Evolutionary conservation across 352 stramenopile genomes (phyloP).

Genomic region (Pythium myriotylum): DNA sequence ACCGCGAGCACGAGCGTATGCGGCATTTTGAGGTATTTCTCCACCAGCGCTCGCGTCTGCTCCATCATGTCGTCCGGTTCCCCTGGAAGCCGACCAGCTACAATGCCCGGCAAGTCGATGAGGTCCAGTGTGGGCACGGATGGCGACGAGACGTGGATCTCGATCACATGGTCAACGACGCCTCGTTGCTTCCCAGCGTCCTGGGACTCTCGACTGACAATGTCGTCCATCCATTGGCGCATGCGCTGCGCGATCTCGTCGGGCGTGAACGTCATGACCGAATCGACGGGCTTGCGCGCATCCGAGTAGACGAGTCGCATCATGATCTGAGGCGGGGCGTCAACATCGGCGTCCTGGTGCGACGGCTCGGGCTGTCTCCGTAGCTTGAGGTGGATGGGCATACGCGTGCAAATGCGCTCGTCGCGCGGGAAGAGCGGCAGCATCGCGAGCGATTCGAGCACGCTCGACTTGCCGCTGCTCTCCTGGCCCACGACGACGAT

Average conservation of each 20-base stretch:
- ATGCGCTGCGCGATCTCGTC: slow-evolving; percentile 28
- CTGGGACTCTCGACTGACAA: slow-evolving; percentile 21
- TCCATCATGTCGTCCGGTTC: slow-evolving; percentile 51
- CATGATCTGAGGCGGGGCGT: slow-evolving; percentile 24
- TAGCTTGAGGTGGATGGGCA: slow-evolving; percentile 50
- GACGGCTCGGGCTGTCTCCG: slow-evolving; percentile 12
- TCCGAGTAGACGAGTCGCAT: slow-evolving; percentile 40
- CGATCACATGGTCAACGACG: slow-evolving; percentile 43
- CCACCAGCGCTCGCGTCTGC: slow-evolving; percentile 35
- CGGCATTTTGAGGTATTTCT: slow-evolving; percentile 37
- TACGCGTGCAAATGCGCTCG: slow-evolving; percentile 35
- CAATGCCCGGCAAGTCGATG: slow-evolving; percentile 48
- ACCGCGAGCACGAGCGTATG: slow-evolving; percentile 49
- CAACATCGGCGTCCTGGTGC: background rate
- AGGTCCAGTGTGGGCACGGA: slow-evolving; percentile 44
- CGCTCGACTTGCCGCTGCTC: slow-evolving; percentile 52
- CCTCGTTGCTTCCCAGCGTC: slow-evolving; percentile 12
- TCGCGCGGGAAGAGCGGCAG: slow-evolving; percentile 48
- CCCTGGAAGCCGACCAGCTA: slow-evolving; percentile 26
- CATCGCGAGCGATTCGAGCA: slow-evolving; percentile 51
- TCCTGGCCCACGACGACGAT: slow-evolving; percentile 51
- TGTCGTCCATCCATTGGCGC: slow-evolving; percentile 44
- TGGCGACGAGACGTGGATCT: slow-evolving; percentile 40
- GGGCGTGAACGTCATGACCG: slow-evolving; percentile 20
- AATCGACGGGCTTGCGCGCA: slow-evolving; percentile 26